A percentile compares a stretch with the other conserved stretches of the same genome.
Evolutionary conservation across 352 stramenopile genomes (phyloP).

Genomic region (Thalassiosira allenii): DNA sequence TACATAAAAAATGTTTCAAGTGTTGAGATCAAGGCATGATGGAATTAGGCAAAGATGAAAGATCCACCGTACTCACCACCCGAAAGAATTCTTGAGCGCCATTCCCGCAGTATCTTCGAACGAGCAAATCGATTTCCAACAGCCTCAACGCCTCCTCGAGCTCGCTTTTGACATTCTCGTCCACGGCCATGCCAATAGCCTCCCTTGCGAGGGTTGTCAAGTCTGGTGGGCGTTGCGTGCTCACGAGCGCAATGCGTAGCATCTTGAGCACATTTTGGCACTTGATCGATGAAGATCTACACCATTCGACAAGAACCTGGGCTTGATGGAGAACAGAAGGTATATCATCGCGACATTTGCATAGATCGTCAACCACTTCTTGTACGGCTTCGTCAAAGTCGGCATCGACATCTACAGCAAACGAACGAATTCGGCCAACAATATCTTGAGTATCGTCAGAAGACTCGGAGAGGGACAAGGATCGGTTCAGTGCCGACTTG

Average conservation of each 20-base stretch:
- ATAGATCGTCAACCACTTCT: constrained; percentile 66
- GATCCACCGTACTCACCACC: constrained; percentile 44
- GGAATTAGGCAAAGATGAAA: neutral
- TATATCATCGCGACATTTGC: constrained; percentile 58
- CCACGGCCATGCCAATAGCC: constrained; percentile 68
- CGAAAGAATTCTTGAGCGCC: constrained; percentile 82
- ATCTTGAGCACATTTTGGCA: constrained; percentile 76
- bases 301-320: constrained; percentile 64
- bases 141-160: constrained; percentile 80
- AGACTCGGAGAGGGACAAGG: neutral
- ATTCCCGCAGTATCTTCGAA: constrained; percentile 83
- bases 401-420: constrained; percentile 57
- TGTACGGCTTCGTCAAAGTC: constrained; percentile 75
- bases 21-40: neutral
- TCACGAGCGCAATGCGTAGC: constrained; percentile 72
- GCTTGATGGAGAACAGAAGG: constrained; percentile 26
- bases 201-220: constrained; percentile 70
- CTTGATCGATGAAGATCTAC: constrained; percentile 51
- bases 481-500: constrained; percentile 40
- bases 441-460: constrained; percentile 32
- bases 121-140: constrained; percentile 78
- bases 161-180: constrained; percentile 74
- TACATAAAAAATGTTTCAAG: neutral
- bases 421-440: constrained; percentile 61
- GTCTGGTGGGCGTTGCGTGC: constrained; percentile 64